A percentile compares a stretch with the other conserved stretches of the same genome.
Conservation (phyloP, 768 basidiomycete genomes). For the Rhizopogon sp. region DNA sequence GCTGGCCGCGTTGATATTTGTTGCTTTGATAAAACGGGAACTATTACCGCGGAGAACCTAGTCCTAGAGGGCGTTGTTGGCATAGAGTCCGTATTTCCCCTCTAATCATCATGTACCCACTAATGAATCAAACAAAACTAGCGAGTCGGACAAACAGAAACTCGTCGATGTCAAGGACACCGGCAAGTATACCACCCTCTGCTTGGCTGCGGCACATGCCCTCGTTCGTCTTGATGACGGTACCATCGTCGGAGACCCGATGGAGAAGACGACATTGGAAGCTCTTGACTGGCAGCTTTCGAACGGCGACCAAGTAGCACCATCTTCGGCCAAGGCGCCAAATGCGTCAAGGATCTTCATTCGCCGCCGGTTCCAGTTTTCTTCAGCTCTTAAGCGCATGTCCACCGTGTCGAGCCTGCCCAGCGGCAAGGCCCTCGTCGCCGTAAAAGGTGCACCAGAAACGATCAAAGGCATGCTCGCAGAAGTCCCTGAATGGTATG, state of each 20-base stretch:
- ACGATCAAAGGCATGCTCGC: conserved; percentile 88
- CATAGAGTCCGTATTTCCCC: conserved; percentile 61
- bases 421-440: conserved; percentile 53
- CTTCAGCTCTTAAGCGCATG: conserved; percentile 97
- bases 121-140: conserved; percentile 21
- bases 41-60: conserved; percentile 93
- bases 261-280: conserved; percentile 96
- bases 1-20: conserved; percentile 97
- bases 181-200: conserved; percentile 71
- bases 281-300: conserved; percentile 84
- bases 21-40: conserved; percentile 99
- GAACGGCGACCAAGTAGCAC: conserved; percentile 71
- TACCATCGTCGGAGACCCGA: conserved; percentile 92
- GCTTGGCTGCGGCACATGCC: conserved; percentile 93
- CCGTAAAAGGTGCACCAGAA: conserved; percentile 97
- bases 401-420: conserved; percentile 76
- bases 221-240: conserved; percentile 93
- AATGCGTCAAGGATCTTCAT: conserved; percentile 65
- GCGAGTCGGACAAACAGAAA: conserved; percentile 52
- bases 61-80: conserved; percentile 94
- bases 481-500: conserved; percentile 72
- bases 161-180: conserved; percentile 79
- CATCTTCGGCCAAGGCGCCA: conserved; percentile 43
- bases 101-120: not conserved
- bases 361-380: conserved; percentile 94